Conservation (phyloP, 2,329 filamentous ascomycete genomes). For the Chaetomium sp. region DNA sequence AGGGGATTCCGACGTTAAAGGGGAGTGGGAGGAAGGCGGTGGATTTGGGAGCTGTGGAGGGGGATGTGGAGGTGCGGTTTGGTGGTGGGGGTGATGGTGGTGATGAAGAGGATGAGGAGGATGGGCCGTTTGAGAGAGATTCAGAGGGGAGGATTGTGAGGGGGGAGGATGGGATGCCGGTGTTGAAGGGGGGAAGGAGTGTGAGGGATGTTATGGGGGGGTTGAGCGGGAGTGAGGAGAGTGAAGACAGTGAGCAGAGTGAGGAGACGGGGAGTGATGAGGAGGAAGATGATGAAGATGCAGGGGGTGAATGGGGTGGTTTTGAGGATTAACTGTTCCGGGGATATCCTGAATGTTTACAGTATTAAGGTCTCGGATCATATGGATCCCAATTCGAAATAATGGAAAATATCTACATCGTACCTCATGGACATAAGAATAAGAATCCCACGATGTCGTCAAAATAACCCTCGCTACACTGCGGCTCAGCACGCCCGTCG, state of each 20-base stretch:
- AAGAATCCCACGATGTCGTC: not conserved
- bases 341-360: not conserved
- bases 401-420: too few species aligned
- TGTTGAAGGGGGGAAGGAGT: conserved; percentile 16
- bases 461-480: not conserved
- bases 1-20: conserved; percentile 29
- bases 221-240: not conserved
- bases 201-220: too few species aligned
- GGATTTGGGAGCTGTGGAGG: conserved; percentile 10
- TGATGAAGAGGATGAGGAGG: conserved; percentile 14
- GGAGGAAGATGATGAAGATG: not conserved
- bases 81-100: not conserved
- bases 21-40: conserved; percentile 19
- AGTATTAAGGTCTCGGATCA: too few species aligned
- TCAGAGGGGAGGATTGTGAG: conserved; percentile 27
- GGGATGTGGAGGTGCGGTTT: conserved; percentile 4
- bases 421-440: too few species aligned
- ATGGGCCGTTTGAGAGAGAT: conserved; percentile 29
- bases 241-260: conserved; percentile 16
- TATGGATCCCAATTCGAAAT: too few species aligned
- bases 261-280: not conserved
- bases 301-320: conserved; percentile 14
- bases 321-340: conserved; percentile 15
- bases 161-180: conserved; percentile 26
- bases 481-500: not conserved